phyloP scores from a whole-genome alignment of 768 basidiomycete species.

The Macrolepiota fuliginosa region DNA sequence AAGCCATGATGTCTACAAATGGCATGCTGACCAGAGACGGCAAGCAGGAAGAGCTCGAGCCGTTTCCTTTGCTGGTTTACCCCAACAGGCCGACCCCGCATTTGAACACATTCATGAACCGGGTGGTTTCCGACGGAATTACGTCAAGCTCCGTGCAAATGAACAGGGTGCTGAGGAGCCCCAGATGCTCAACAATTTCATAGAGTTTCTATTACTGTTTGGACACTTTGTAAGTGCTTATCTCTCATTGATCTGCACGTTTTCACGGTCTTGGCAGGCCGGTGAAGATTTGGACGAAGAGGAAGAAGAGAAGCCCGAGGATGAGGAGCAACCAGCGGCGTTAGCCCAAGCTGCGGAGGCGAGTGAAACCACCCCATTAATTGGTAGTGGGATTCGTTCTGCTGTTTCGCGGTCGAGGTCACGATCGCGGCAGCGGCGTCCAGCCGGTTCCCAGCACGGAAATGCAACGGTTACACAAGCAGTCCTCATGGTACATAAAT shows the following conservation, averaged over 20 bases:
- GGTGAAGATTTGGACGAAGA: constrained; percentile 89
- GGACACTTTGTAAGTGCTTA: constrained; percentile 84
- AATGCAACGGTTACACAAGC: constrained; percentile 92
- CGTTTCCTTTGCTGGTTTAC: constrained; percentile 65
- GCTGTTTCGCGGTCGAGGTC: constrained; percentile 32
- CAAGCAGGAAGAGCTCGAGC: constrained; percentile 60
- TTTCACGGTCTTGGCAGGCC: constrained; percentile 47
- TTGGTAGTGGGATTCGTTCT: constrained; percentile 25
- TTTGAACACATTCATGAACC: constrained; percentile 95
- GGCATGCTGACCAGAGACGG: constrained; percentile 75
- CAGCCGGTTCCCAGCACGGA: constrained; percentile 65
- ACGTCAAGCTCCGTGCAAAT: constrained; percentile 68
- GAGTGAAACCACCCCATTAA: constrained; percentile 56
- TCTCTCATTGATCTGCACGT: background rate
- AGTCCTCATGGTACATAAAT: constrained; percentile 75
- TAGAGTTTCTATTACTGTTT: constrained; percentile 92
- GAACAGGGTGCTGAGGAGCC: constrained; percentile 65
- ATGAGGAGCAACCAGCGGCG: constrained; percentile 53
- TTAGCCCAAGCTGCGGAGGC: constrained; percentile 20
- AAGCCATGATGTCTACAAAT: constrained; percentile 93
- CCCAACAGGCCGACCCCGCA: constrained; percentile 61
- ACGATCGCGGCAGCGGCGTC: constrained; percentile 54
- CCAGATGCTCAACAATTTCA: constrained; percentile 76
- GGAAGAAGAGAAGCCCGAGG: constrained; percentile 75
- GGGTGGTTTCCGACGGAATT: constrained; percentile 91